These are phyloP conservation scores for Chytriomyces confervae DNA, from an alignment of 192 early-diverging fungal species.

Conservation along the genomic window DNA sequence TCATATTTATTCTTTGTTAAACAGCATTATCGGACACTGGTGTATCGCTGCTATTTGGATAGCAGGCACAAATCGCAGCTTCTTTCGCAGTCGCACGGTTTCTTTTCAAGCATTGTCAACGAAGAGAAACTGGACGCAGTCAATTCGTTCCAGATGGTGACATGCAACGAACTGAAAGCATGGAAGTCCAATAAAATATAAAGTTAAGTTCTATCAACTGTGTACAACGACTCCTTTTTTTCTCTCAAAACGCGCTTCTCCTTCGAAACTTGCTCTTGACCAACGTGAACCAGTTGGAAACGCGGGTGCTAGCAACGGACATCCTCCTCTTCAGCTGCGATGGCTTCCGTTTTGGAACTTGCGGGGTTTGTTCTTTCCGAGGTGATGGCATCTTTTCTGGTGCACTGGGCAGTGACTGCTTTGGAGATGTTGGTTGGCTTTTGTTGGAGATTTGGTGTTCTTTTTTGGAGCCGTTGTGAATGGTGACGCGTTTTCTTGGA, in stretches of 20 bases:
- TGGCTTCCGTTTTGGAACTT: not conserved
- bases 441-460: too few relatives aligned
- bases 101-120: slow-evolving; percentile 66
- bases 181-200: not conserved
- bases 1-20: slow-evolving; percentile 38
- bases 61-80: slow-evolving; percentile 66
- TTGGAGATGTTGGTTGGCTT: too few relatives aligned
- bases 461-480: too few relatives aligned
- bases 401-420: too few relatives aligned
- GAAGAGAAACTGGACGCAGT: slow-evolving; percentile 63
- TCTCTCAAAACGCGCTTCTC: not conserved
- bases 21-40: slow-evolving; percentile 52
- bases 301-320: not conserved
- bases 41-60: slow-evolving; percentile 58
- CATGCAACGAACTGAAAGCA: slow-evolving; percentile 71
- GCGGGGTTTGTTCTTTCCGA: too few relatives aligned
- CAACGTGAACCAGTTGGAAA: not conserved
- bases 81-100: slow-evolving; percentile 63
- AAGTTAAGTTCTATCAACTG: not conserved
- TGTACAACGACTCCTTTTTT: not conserved
- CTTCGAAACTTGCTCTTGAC: not conserved
- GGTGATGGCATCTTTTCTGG: too few relatives aligned
- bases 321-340: not conserved
- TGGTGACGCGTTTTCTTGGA: too few relatives aligned
- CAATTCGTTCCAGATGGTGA: slow-evolving; percentile 56